Evolutionary conservation across 1,284 basidiomycete species (phyloP).

Genomic region (Tremellales sp.): DNA sequence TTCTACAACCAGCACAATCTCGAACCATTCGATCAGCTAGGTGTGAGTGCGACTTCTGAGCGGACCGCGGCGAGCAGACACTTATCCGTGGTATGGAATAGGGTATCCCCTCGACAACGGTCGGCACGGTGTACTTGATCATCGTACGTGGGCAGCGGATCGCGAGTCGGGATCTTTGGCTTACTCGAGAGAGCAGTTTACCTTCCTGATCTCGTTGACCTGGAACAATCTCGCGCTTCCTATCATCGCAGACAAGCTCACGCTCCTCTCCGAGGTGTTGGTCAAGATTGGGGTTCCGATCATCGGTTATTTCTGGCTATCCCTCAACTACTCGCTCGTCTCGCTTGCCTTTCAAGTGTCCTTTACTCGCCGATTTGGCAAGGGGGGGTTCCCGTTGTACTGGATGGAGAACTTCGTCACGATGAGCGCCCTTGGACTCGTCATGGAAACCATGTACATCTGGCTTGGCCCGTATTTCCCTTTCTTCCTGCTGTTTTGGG

Average conservation of each 20-base stretch:
- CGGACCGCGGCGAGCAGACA: not conserved
- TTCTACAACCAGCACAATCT: conserved; percentile 33
- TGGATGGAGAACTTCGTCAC: conserved; percentile 41
- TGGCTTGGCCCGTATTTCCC: conserved; percentile 40
- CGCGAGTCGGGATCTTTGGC: no score
- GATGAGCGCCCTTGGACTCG: conserved; percentile 35
- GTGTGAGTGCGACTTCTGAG: conserved; percentile 12
- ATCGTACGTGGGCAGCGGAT: conserved; percentile 22
- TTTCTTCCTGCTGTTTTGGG: conserved; percentile 45
- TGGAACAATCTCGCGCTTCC: conserved; percentile 28
- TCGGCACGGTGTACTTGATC: conserved; percentile 42
- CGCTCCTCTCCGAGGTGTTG: conserved; percentile 26
- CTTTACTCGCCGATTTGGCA: conserved; percentile 33
- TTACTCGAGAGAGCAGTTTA: conserved; percentile 29
- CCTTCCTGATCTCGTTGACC: conserved; percentile 38
- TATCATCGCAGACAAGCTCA: conserved; percentile 28
- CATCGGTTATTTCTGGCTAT: conserved; percentile 38
- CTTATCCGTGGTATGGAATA: not conserved
- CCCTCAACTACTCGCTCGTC: conserved; percentile 39
- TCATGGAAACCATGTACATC: conserved; percentile 41
- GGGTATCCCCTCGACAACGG: conserved; percentile 35
- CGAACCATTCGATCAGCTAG: conserved; percentile 38
- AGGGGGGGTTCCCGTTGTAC: conserved; percentile 39
- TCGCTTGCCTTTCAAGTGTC: conserved; percentile 36
- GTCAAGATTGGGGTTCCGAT: conserved; percentile 31